Evolutionary conservation across 768 basidiomycete species (phyloP).

Genomic region (Tulasnella sp.): DNA sequence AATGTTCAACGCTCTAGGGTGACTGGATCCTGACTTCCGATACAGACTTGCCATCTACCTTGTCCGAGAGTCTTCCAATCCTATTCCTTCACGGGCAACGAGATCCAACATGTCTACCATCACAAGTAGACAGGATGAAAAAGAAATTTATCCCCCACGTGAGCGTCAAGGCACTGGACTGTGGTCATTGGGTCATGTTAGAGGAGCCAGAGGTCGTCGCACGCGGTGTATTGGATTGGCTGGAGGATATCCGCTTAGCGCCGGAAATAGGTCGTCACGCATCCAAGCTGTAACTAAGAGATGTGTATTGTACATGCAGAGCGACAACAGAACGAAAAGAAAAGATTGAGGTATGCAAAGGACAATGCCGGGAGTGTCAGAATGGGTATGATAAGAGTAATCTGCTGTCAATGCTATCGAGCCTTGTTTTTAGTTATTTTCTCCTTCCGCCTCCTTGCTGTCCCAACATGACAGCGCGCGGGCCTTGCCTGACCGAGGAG

Average conservation of each 20-base stretch:
- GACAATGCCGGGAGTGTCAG: neutral
- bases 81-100: conserved; percentile 58
- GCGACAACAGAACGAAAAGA: neutral
- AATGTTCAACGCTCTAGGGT: conserved; percentile 45
- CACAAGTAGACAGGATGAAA: conserved; percentile 44
- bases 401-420: neutral
- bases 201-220: conserved; percentile 58
- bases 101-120: conserved; percentile 49
- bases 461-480: conserved; percentile 51
- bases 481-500: conserved; percentile 75
- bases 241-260: conserved; percentile 13
- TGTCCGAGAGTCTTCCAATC: conserved; percentile 35
- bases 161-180: conserved; percentile 53
- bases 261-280: neutral
- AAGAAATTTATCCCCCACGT: conserved; percentile 50
- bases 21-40: conserved; percentile 38
- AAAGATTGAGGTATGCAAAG: neutral
- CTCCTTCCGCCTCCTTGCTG: conserved; percentile 7
- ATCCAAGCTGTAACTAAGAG: neutral
- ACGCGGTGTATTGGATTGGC: conserved; percentile 44
- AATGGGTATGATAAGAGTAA: neutral
- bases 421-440: neutral
- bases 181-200: conserved; percentile 66
- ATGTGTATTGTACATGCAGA: neutral
- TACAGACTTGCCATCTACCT: neutral